Evolutionary conservation across 257 asterid species (phyloP), one percentile per base, ranked within the genome.

Genomic region (Solanum chiquidenum): DNA sequence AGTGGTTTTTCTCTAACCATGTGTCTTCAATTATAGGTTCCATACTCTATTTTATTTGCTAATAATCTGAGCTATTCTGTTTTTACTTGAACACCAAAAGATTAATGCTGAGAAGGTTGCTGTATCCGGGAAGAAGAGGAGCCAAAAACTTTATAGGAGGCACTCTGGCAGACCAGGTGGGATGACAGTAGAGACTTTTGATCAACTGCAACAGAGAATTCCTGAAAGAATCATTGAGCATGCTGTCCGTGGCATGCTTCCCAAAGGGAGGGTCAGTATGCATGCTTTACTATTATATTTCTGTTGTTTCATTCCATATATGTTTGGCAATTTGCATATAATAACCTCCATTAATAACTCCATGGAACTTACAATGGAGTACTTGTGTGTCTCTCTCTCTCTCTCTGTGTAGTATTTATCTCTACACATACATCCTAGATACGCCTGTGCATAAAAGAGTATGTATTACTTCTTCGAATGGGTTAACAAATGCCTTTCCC

Each of bases 211-310:
- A 89, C 93, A 92, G 88, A 93, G 98, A 90, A 93, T 97, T 71
- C 98, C 99, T 0, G 98, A 97, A 88, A 92, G 99, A 90, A 95
- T 95, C 83, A 87, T 97, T 29, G 99, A 97, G 93, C 99, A 97
- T 91, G 98, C 99, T 68, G 99, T 97, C 38, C 97, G 96, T 46
- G 99, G 99, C 83, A 97, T 97, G 99, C 98, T 97, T 90, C 99
- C 98, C n/a, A 95, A 97, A 89, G 98, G 98, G 38, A 91, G 96
- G 92, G 98, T 97, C 88, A 91, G 98, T 92, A 89, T 42, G 86
- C 64, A 89, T 60, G 86, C 71, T 34, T 10, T 25, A 80, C 42
- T 29, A 46, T 80, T 9, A 38, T 38, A 38, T 38, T 40, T 46
- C 18, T 46, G 55, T 46, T 46, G 52, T 44, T 44, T 44, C 16